A percentile compares a stretch with the other conserved stretches of the same genome.
phyloP scores from a whole-genome alignment of 2,329 filamentous ascomycete genomes.

The Furcasterigmium sp. region DNA sequence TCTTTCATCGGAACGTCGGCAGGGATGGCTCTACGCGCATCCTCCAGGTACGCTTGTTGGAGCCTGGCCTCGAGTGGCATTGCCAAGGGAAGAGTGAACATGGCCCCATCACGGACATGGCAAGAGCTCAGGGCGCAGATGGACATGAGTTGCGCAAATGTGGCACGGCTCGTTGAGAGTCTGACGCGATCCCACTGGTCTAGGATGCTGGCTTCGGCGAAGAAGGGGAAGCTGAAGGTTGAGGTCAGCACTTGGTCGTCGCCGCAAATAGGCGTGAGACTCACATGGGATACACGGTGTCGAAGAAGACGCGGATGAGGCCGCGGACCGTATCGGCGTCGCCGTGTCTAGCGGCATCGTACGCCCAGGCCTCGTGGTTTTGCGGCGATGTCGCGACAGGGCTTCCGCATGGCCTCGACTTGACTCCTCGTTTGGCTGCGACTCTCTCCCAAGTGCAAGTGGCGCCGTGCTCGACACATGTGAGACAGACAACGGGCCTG shows the following conservation, averaged over 20 bases:
- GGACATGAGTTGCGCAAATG: constrained; percentile 47
- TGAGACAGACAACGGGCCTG: constrained; percentile 7
- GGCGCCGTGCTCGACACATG: constrained; percentile 12
- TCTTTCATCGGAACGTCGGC: constrained; percentile 6
- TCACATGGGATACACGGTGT: constrained; percentile 13
- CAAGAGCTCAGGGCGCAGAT: constrained; percentile 43
- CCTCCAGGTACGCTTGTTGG: constrained; percentile 11
- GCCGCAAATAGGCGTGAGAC: no score
- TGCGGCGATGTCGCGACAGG: neutral
- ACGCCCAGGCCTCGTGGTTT: constrained; percentile 5
- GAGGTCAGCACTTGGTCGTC: neutral
- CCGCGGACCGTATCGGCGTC: constrained; percentile 5
- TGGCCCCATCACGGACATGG: constrained; percentile 42
- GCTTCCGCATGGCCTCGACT: constrained; percentile 9
- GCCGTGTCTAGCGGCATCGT: constrained; percentile 11
- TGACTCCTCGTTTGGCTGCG: constrained; percentile 12
- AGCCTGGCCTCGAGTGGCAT: constrained; percentile 2
- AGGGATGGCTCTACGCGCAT: constrained; percentile 9
- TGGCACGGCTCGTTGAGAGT: constrained; percentile 15
- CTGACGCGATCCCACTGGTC: constrained; percentile 36
- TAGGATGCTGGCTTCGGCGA: constrained; percentile 37
- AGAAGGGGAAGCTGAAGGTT: constrained; percentile 34
- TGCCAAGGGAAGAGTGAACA: constrained; percentile 32
- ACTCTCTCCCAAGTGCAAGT: constrained; percentile 11
- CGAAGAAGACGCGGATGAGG: constrained; percentile 12